Percentiles rank a stretch among this genome's conserved stretches.
These are phyloP conservation scores for Chaetomiaceae sp. DNA, from an alignment of 2,329 filamentous ascomycete species.

Conservation along the genomic window DNA sequence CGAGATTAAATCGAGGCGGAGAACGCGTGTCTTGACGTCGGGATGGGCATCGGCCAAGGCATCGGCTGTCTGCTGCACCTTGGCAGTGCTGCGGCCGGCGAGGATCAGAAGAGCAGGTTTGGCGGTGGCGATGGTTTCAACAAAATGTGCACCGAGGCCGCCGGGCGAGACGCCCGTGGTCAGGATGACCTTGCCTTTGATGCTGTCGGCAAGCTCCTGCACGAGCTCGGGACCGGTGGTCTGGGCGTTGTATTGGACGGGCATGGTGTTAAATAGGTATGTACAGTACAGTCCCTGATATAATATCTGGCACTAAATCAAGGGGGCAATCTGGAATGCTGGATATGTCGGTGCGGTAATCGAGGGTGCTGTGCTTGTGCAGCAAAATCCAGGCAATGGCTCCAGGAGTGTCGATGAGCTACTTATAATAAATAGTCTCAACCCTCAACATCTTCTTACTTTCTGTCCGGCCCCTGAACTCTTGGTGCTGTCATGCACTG, in stretches of 20 bases:
- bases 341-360: too few species aligned
- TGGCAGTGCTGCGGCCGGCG: constrained; percentile 40
- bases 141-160: constrained; percentile 38
- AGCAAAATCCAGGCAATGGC: too few species aligned
- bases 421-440: too few species aligned
- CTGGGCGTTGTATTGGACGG: constrained; percentile 12
- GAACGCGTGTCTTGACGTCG: constrained; percentile 31
- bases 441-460: too few species aligned
- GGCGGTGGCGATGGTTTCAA: constrained; percentile 36
- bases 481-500: too few species aligned
- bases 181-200: constrained; percentile 38
- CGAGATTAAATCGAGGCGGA: constrained; percentile 40
- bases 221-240: constrained; percentile 16
- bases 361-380: too few species aligned
- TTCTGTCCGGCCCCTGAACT: too few species aligned
- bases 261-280: background rate
- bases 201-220: constrained; percentile 19
- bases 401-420: too few species aligned
- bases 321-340: too few species aligned
- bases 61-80: constrained; percentile 37
- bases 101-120: constrained; percentile 42
- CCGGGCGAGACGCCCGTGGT: constrained; percentile 41
- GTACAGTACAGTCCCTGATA: too few species aligned
- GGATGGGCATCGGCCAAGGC: constrained; percentile 33
- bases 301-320: too few species aligned